A percentile compares a stretch with the other conserved stretches of the same genome.
Evolutionary conservation across 2,329 filamentous ascomycete genomes (phyloP).

Genomic region (Colletotrichum truncatum): DNA sequence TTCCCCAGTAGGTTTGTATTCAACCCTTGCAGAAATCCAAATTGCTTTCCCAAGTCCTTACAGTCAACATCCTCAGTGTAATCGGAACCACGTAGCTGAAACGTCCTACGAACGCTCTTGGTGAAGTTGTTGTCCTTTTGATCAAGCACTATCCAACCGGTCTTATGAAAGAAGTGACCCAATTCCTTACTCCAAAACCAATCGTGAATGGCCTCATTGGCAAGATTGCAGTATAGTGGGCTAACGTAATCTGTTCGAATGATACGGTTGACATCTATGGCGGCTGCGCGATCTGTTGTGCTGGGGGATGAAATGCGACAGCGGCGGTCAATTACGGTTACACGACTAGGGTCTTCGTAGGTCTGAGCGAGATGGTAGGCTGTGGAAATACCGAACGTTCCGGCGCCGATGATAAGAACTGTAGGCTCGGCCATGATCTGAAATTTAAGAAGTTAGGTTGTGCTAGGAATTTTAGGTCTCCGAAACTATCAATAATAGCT

Average conservation of each 20-base stretch:
- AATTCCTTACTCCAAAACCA: constrained; percentile 16
- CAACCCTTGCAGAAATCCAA: not conserved
- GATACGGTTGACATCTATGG: constrained; percentile 47
- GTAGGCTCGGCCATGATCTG: constrained; percentile 5
- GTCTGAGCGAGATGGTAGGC: constrained; percentile 52
- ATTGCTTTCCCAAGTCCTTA: not conserved
- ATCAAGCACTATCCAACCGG: constrained; percentile 7
- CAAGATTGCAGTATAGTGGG: constrained; percentile 39
- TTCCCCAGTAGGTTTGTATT: not conserved
- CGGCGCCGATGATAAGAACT: constrained; percentile 56
- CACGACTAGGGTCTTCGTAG: constrained; percentile 16
- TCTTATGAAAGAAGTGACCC: constrained; percentile 21
- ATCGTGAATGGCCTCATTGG: constrained; percentile 39
- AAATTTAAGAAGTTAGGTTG: not conserved
- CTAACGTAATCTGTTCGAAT: constrained; percentile 45
- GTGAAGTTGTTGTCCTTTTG: not conserved
- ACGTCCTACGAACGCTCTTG: not conserved
- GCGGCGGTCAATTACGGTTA: constrained; percentile 26
- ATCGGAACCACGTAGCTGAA: constrained; percentile 16
- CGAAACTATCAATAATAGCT: too few relatives aligned
- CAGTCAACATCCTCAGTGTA: constrained; percentile 1
- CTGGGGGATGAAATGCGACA: not conserved
- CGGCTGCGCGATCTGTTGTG: constrained; percentile 36
- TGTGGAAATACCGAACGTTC: constrained; percentile 59
- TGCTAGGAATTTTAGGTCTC: not conserved